phyloP scores from a whole-genome alignment of 257 asterid species.

The Thymus quinquecostatus region DNA sequence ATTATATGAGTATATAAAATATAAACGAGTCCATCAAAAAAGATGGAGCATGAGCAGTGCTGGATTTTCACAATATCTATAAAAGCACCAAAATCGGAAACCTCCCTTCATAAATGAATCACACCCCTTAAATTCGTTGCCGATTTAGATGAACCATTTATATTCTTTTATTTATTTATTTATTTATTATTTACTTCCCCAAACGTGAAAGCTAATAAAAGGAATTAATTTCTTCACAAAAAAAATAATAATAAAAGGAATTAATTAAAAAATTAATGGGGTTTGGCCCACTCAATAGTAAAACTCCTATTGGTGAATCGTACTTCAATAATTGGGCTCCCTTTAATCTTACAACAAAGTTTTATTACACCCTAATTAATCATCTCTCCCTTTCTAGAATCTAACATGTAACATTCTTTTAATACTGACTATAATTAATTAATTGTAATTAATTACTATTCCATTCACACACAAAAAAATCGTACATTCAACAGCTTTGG shows the following conservation, averaged over 20 bases:
- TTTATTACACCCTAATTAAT: not conserved
- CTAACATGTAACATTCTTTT: constrained; percentile 1
- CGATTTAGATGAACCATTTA: not conserved
- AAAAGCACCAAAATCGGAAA: not conserved
- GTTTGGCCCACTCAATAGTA: not conserved
- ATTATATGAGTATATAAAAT: no score
- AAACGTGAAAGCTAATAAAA: not conserved
- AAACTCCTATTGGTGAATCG: constrained; percentile 6
- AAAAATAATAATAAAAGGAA: constrained; percentile 1
- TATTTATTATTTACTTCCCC: not conserved
- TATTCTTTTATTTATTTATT: no score
- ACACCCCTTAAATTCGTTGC: not conserved
- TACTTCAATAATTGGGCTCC: constrained; percentile 1
- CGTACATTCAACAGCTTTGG: constrained; percentile 41
- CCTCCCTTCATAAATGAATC: constrained; percentile 2
- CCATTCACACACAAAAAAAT: not conserved
- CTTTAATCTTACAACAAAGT: no score
- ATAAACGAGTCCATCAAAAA: no score
- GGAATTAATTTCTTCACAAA: not conserved
- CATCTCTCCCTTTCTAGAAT: not conserved
- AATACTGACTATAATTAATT: not conserved
- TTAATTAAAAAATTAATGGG: constrained; percentile 7
- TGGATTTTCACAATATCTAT: not conserved
- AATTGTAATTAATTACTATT: no score
- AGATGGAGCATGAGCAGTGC: no score